Conservation (phyloP, 2,329 filamentous ascomycete genomes). For the Neofusicoccum sp. region DNA sequence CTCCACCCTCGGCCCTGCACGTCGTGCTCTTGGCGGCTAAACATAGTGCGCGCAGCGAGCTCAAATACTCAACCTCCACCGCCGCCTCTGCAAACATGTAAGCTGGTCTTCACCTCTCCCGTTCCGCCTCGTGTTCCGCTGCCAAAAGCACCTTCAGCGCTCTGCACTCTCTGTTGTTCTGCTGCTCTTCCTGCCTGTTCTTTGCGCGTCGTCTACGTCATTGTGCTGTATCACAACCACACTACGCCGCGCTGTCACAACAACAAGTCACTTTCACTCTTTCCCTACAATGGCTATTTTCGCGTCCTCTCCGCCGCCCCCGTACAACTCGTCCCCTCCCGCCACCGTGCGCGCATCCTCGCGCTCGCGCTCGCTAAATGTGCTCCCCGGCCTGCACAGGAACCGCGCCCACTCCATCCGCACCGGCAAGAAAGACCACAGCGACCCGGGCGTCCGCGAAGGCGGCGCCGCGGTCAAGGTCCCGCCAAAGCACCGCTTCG, state of each 20-base stretch:
- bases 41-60: background rate
- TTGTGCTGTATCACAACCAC: background rate
- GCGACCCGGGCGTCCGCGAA: background rate
- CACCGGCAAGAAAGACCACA: conserved; percentile 48
- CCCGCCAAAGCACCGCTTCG: conserved; percentile 67
- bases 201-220: background rate
- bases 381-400: conserved; percentile 46
- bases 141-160: background rate
- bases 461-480: conserved; percentile 43
- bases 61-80: background rate
- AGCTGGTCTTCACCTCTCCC: conserved; percentile 29
- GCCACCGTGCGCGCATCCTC: conserved; percentile 23
- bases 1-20: conserved; percentile 1
- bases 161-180: conserved; percentile 3
- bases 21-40: conserved; percentile 15
- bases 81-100: conserved; percentile 30
- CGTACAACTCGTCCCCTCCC: conserved; percentile 24
- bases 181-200: conserved; percentile 16
- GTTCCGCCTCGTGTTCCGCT: background rate
- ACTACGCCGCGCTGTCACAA: conserved; percentile 8
- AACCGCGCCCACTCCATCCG: conserved; percentile 73
- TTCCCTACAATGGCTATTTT: conserved; percentile 26
- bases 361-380: conserved; percentile 33
- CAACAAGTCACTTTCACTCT: conserved; percentile 15
- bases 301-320: conserved; percentile 28